These are phyloP conservation scores for Tieghemiomyces parasiticus DNA, from an alignment of 192 early-diverging fungal genomes.

Conservation along the genomic window DNA sequence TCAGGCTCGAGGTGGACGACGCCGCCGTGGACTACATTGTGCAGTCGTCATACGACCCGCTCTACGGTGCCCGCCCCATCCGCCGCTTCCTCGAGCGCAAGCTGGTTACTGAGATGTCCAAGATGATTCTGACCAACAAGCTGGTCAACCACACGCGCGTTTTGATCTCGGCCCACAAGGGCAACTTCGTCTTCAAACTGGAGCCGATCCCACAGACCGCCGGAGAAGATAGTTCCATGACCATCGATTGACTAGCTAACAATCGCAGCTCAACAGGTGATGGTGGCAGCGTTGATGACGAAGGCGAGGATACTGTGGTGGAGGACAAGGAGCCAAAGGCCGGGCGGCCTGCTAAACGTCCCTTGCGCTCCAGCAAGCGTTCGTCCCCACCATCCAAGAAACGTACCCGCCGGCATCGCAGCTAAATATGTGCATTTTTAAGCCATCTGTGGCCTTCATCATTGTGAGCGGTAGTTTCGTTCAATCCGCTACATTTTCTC, in stretches of 20 bases:
- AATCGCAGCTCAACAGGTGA: no score
- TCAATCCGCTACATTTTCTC: no score
- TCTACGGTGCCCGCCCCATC: slow-evolving; percentile 89
- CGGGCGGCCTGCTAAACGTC: no score
- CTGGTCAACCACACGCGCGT: slow-evolving; percentile 40
- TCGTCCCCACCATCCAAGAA: no score
- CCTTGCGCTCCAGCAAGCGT: no score
- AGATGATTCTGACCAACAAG: slow-evolving; percentile 46
- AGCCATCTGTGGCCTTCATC: no score
- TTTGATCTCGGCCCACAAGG: slow-evolving; percentile 20
- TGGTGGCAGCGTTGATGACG: no score
- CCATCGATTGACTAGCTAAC: slow-evolving; percentile 8
- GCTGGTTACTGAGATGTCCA: slow-evolving; percentile 67
- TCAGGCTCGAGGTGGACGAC: slow-evolving; percentile 50
- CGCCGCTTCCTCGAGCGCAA: slow-evolving; percentile 76
- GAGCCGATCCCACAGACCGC: neutral
- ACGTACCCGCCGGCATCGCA: no score
- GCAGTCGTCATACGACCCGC: slow-evolving; percentile 71
- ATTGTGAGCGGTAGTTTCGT: no score
- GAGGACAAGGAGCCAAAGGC: no score
- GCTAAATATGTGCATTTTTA: no score
- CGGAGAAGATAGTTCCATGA: slow-evolving; percentile 6
- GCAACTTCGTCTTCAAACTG: slow-evolving; percentile 20
- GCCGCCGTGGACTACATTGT: slow-evolving; percentile 64
- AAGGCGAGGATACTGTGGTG: no score